A percentile compares a stretch with the other conserved stretches of the same genome.
Conservation (phyloP, 176 grass and related monocot species). For the Carex myosuroides region DNA sequence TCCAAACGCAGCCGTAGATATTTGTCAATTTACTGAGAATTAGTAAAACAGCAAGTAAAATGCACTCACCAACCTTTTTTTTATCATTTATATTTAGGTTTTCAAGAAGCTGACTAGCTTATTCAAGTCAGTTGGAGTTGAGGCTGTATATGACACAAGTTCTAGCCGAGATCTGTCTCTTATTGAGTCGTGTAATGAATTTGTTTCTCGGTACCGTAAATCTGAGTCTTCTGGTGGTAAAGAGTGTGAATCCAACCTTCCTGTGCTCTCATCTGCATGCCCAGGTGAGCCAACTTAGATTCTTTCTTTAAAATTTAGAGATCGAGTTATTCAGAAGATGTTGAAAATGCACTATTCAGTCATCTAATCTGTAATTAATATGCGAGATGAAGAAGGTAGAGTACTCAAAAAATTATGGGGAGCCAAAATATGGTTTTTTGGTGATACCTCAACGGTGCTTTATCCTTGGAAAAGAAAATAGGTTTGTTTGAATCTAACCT, state of each 20-base stretch:
- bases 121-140: conserved; percentile 81
- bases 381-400: background rate
- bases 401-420: background rate
- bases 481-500: no score
- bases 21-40: background rate
- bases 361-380: background rate
- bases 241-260: conserved; percentile 52
- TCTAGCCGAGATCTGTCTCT: conserved; percentile 78
- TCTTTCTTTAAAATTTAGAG: background rate
- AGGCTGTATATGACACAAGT: conserved; percentile 83
- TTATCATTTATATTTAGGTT: conserved; percentile 44
- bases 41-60: background rate
- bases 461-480: background rate
- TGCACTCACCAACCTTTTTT: background rate
- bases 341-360: background rate
- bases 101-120: conserved; percentile 66
- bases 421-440: background rate
- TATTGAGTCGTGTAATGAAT: conserved; percentile 90
- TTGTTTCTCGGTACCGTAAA: conserved; percentile 59
- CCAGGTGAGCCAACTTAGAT: conserved; percentile 45
- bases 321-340: background rate
- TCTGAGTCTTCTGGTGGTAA: conserved; percentile 32
- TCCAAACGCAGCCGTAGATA: background rate
- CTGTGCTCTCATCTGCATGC: conserved; percentile 86
- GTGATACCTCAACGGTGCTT: background rate